Percentiles rank a stretch among this genome's conserved stretches.
Evolutionary conservation across 1,284 basidiomycete genomes (phyloP).

Genomic region (Sphagnurus paluster): DNA sequence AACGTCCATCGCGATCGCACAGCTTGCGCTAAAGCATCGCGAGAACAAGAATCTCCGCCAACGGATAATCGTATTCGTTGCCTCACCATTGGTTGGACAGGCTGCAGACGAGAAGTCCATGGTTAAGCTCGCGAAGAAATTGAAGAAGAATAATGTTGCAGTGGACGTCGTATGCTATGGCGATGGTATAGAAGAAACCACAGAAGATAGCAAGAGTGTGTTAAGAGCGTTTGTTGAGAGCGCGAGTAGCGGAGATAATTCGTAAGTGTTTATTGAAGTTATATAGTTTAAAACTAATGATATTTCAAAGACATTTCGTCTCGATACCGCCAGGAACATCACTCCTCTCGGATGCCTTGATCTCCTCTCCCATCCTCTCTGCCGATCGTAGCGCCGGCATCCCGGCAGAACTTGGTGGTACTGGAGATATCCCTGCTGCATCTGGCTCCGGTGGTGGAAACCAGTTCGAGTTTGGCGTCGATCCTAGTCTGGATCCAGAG

Average conservation of each 20-base stretch:
- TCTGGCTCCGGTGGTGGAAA: constrained; percentile 47
- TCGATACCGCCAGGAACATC: constrained; percentile 77
- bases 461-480: constrained; percentile 88
- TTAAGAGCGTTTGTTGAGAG: constrained; percentile 79
- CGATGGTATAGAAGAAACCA: constrained; percentile 64
- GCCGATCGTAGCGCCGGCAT: constrained; percentile 72
- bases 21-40: constrained; percentile 95
- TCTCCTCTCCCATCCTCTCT: constrained; percentile 82
- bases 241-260: constrained; percentile 79
- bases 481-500: constrained; percentile 95
- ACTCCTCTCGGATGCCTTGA: constrained; percentile 83
- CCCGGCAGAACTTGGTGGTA: constrained; percentile 62
- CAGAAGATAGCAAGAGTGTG: constrained; percentile 59
- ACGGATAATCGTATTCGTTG: constrained; percentile 92
- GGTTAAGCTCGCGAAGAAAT: constrained; percentile 89
- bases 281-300: constrained; percentile 1
- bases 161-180: constrained; percentile 89
- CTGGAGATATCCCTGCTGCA: constrained; percentile 47
- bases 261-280: constrained; percentile 50
- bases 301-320: constrained; percentile 70
- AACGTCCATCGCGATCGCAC: constrained; percentile 91
- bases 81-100: constrained; percentile 76
- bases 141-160: constrained; percentile 99
- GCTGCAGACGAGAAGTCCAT: constrained; percentile 75
- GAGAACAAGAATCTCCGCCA: constrained; percentile 99